Conservation (phyloP, 208 protist genomes). For the Trypanosoma scelopori region DNA sequence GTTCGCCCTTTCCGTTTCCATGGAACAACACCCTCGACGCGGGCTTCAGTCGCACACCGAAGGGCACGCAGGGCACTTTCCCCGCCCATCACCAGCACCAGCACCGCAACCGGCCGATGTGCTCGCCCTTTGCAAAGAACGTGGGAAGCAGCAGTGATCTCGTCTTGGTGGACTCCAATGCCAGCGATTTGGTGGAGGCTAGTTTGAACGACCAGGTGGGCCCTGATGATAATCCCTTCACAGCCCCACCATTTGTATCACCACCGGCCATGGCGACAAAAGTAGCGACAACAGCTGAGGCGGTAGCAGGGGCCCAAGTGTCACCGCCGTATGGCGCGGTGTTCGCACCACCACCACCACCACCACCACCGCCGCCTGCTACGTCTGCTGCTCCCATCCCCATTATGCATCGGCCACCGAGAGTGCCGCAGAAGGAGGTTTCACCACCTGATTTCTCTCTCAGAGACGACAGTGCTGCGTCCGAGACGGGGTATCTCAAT, state of each 20-base stretch:
- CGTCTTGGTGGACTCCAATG: background rate
- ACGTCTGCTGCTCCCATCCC: conserved; percentile 9
- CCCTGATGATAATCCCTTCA: background rate
- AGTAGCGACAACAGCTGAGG: background rate
- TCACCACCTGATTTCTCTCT: background rate
- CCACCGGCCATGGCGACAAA: background rate
- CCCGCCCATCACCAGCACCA: background rate
- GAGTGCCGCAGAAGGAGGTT: conserved; percentile 10
- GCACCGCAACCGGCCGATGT: background rate
- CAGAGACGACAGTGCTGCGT: background rate
- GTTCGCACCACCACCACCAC: too few species aligned
- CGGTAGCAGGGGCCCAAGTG: too few species aligned
- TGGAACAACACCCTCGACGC: background rate
- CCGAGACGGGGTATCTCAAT: background rate
- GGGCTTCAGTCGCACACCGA: background rate
- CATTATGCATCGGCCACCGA: conserved; percentile 25
- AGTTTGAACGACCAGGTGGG: background rate
- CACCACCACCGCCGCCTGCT: background rate
- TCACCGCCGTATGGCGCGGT: too few species aligned
- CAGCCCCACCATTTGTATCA: background rate
- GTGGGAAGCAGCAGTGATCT: conserved; percentile 7
- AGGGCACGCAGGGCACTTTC: background rate
- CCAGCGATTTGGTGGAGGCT: background rate
- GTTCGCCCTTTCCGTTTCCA: too few species aligned
- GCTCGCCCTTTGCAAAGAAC: background rate